Evolutionary conservation across 202 grass and related monocot genomes (phyloP).

Genomic region (Tripidium arundinaceum): DNA sequence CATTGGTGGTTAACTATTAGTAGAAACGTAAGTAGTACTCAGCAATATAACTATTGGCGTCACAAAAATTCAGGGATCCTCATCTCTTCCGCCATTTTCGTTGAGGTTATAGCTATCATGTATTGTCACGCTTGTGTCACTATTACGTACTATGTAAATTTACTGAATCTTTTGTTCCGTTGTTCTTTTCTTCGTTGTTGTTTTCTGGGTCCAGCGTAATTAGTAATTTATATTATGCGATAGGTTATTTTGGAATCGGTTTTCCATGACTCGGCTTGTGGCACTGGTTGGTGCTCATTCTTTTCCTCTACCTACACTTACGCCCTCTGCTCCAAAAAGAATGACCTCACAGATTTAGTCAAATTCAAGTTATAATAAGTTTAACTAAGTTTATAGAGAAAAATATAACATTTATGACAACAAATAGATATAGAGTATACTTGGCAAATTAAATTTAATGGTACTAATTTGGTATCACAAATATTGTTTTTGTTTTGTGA

Average conservation of each 20-base stretch:
- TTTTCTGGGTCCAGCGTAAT: not conserved
- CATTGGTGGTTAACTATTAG: too few relatives aligned
- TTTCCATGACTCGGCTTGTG: not conserved
- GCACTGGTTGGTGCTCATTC: not conserved
- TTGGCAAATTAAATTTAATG: too few relatives aligned
- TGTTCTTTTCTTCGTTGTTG: not conserved
- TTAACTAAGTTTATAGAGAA: too few relatives aligned
- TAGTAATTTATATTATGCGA: too few relatives aligned
- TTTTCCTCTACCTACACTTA: not conserved
- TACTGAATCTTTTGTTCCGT: not conserved
- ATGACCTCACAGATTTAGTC: too few relatives aligned
- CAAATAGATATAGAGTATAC: too few relatives aligned
- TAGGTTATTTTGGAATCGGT: not conserved
- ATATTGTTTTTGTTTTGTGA: too few relatives aligned
- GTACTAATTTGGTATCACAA: too few relatives aligned
- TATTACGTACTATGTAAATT: not conserved
- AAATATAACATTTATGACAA: too few relatives aligned
- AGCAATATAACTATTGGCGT: not conserved
- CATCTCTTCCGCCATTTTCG: not conserved
- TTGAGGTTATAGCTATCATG: not conserved
- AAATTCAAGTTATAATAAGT: too few relatives aligned
- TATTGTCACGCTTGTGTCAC: not conserved
- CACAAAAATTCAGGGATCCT: not conserved
- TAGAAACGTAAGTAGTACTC: not conserved
- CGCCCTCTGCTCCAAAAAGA: too few relatives aligned